Conservation (phyloP, 2,329 filamentous ascomycete species). For the Fusarium tjaetaba region DNA sequence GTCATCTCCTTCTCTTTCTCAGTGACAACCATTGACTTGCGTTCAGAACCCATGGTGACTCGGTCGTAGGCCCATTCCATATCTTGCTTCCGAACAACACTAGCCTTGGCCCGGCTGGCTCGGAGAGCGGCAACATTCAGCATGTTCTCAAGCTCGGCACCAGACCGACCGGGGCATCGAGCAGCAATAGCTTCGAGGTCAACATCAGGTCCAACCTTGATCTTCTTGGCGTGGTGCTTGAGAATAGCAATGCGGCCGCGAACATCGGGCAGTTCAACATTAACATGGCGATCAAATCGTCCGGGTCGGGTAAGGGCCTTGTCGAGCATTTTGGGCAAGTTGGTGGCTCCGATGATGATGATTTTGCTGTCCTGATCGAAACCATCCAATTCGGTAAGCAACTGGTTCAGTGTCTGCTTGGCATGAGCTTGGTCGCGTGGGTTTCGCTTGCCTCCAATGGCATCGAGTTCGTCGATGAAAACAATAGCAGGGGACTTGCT, state of each 20-base stretch:
- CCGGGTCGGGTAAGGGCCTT: slow-evolving; percentile 94
- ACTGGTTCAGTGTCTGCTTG: slow-evolving; percentile 96
- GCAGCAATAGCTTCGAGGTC: slow-evolving; percentile 86
- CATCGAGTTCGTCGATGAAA: slow-evolving; percentile 94
- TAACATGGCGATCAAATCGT: slow-evolving; percentile 93
- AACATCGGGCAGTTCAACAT: slow-evolving; percentile 89
- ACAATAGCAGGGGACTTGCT: slow-evolving; percentile 90
- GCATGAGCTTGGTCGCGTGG: slow-evolving; percentile 93
- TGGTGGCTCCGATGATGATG: slow-evolving; percentile 95
- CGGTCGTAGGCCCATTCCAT: slow-evolving; percentile 99
- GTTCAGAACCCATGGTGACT: slow-evolving; percentile 96
- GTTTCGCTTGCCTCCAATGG: slow-evolving; percentile 93
- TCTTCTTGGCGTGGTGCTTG: slow-evolving; percentile 91
- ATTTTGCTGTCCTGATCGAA: slow-evolving; percentile 95
- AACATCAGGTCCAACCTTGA: slow-evolving; percentile 82
- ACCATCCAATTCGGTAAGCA: slow-evolving; percentile 95
- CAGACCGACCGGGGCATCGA: slow-evolving; percentile 90
- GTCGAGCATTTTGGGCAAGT: slow-evolving; percentile 93
- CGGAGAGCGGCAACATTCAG: slow-evolving; percentile 96
- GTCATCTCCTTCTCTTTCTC: slow-evolving; percentile 95
- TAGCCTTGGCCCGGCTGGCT: slow-evolving; percentile 87
- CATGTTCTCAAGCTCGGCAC: slow-evolving; percentile 95
- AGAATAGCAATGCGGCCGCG: slow-evolving; percentile 92
- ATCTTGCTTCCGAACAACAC: slow-evolving; percentile 78
- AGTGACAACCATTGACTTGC: slow-evolving; percentile 87